A percentile compares a stretch with the other conserved stretches of the same genome.
phyloP scores from a whole-genome alignment of 116 monocot genomes.

The Papilionanthe hybrid region DNA sequence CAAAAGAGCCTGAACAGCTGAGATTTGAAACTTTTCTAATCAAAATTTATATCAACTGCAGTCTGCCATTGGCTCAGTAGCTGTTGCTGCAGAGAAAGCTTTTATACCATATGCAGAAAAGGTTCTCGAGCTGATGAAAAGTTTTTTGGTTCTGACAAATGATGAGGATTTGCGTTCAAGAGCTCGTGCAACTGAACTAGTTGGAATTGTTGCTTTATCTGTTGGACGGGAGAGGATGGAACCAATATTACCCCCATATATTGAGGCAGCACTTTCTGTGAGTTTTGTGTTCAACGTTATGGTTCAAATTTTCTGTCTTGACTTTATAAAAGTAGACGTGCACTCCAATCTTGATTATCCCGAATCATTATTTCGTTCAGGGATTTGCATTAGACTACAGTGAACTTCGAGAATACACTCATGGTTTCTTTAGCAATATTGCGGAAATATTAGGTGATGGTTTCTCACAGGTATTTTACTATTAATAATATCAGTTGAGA shows the following conservation, averaged over 20 bases:
- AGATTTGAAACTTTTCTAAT: not conserved
- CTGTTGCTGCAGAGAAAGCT: conserved; percentile 75
- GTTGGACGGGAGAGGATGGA: conserved; percentile 82
- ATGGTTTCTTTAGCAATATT: conserved; percentile 97
- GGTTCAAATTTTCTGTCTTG: not conserved
- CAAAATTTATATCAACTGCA: conserved; percentile 22
- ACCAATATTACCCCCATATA: conserved; percentile 69
- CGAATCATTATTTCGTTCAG: conserved; percentile 18
- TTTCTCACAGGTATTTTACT: conserved; percentile 52
- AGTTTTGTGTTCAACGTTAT: conserved; percentile 6
- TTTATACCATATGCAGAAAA: conserved; percentile 92
- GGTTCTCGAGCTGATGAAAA: conserved; percentile 85
- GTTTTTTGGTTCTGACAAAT: conserved; percentile 74
- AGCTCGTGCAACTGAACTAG: conserved; percentile 94
- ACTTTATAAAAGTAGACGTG: too few species aligned
- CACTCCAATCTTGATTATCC: not conserved
- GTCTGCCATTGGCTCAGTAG: conserved; percentile 96
- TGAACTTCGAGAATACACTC: conserved; percentile 95
- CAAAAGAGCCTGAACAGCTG: not conserved
- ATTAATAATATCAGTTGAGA: not conserved
- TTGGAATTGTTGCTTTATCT: conserved; percentile 89
- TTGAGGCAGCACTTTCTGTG: conserved; percentile 78
- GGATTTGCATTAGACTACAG: conserved; percentile 85
- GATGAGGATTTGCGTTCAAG: conserved; percentile 82
- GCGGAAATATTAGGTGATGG: conserved; percentile 88